A percentile compares a stretch with the other conserved stretches of the same genome.
These are phyloP conservation scores for Didymella sp. DNA, from an alignment of 2,329 filamentous ascomycete species.

Conservation along the genomic window DNA sequence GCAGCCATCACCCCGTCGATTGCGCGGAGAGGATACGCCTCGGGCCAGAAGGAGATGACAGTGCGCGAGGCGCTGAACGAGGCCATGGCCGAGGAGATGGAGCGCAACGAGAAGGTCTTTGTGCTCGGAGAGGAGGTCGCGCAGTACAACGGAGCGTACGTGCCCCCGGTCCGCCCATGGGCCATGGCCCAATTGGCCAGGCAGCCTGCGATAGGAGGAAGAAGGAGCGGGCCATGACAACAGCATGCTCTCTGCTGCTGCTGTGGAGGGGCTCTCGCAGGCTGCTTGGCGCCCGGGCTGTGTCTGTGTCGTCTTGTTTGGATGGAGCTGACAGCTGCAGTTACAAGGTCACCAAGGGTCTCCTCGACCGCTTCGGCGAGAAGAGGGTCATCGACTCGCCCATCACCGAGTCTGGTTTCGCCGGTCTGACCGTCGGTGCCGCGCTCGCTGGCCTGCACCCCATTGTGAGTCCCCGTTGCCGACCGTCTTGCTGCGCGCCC, in stretches of 20 bases:
- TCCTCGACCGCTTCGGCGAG: conserved; percentile 95
- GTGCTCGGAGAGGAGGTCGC: conserved; percentile 97
- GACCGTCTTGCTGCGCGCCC: not conserved
- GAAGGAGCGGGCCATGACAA: not conserved
- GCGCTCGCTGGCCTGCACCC: conserved; percentile 94
- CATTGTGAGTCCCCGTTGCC: conserved; percentile 67
- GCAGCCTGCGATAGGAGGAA: not conserved
- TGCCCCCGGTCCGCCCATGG: conserved; percentile 27
- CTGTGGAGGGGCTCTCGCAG: not conserved
- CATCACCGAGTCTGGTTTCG: conserved; percentile 97
- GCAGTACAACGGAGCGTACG: conserved; percentile 95
- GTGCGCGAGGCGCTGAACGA: conserved; percentile 98
- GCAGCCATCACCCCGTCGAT: conserved; percentile 57
- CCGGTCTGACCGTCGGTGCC: conserved; percentile 90
- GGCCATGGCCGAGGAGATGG: conserved; percentile 96
- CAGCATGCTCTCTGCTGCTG: not conserved
- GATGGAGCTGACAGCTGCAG: conserved; percentile 55
- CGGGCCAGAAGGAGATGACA: conserved; percentile 85
- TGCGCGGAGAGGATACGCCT: conserved; percentile 63
- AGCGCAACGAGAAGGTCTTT: conserved; percentile 93
- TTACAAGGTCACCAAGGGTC: conserved; percentile 99
- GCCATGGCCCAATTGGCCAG: not conserved
- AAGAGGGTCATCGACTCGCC: conserved; percentile 98
- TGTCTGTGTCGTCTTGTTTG: not conserved
- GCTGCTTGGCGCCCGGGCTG: not conserved